These are phyloP conservation scores for Pythium rhizo-oryzae DNA, from an alignment of 352 stramenopile genomes.

Conservation along the genomic window DNA sequence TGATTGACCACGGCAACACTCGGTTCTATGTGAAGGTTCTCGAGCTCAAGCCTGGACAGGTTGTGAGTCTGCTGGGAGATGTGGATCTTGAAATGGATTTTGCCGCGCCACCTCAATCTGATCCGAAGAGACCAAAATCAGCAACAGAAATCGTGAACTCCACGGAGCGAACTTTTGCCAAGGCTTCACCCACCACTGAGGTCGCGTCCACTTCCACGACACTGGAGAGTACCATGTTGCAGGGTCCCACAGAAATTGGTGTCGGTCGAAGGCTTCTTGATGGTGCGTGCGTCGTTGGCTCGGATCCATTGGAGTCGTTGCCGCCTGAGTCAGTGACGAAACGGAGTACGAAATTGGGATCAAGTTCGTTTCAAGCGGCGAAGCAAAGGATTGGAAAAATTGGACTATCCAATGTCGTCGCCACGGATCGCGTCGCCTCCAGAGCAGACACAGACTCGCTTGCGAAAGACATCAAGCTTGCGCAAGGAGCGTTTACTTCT, in stretches of 20 bases:
- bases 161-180: background rate
- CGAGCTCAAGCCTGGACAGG: slow-evolving; percentile 49
- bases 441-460: slow-evolving; percentile 18
- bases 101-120: slow-evolving; percentile 37
- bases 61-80: slow-evolving; percentile 60
- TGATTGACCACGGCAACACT: slow-evolving; percentile 53
- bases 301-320: background rate
- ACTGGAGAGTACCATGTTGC: background rate
- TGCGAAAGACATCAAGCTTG: slow-evolving; percentile 27
- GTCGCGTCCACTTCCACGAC: background rate
- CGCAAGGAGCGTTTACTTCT: slow-evolving; percentile 31
- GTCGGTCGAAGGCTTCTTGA: slow-evolving; percentile 20
- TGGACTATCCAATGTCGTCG: background rate
- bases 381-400: slow-evolving; percentile 1
- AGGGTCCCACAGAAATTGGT: background rate
- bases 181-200: background rate
- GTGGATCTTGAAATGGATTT: slow-evolving; percentile 73
- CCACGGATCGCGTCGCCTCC: background rate
- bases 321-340: background rate
- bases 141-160: background rate
- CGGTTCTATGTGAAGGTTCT: slow-evolving; percentile 51
- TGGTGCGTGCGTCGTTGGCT: slow-evolving; percentile 18
- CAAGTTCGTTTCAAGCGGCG: slow-evolving; percentile 19
- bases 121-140: slow-evolving; percentile 28
- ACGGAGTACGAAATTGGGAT: slow-evolving; percentile 6